Base-by-base conservation (phyloP, 2,329 filamentous ascomycete species). In the Chaetomium globosum region DNA sequence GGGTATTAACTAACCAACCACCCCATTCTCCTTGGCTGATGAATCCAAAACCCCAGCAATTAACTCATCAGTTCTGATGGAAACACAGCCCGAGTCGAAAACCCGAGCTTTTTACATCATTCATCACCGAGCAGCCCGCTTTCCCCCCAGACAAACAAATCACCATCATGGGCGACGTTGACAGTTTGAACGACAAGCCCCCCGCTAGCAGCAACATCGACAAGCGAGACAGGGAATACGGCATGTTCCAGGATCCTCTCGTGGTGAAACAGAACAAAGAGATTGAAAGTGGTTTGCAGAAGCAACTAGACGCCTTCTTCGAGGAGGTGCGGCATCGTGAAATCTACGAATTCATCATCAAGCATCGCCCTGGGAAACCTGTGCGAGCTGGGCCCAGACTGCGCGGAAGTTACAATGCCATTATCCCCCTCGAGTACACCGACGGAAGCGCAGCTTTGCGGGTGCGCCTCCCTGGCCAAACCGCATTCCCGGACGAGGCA, bases 141-240 rank as follows among this genome's bases (percentile, higher is more conserved):
- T 48, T 48, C 12, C n/a, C 9, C n/a, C 8, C 4, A 21, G 5
- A 7, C 10, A 23, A 23, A 48, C 46, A 48, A 48, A 12, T n/a
- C 46, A 7, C n/a, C 10, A 28, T 12, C 12, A 51, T 51, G 48
- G 10, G 10, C 5, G 10, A 51, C 16, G 10, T 33, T 2, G 31
- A 55, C 8, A 21, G 2, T 2, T 9, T n/a, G 5, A 30, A 9
- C 33, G 10, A 31, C 39, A 9, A 21, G 16, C 13, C 23, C 55
- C 7, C 23, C 19, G 26, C 10, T 3, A 43, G 10, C 4, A 30
- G 1, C 26, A 28, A 7, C 30, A 19, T 16, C 39, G n/a, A 48
- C 19, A 63, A 63, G 30, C 60, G 60, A 21, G 43, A 63, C 21
- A 23, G 60, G 2, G 60, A 57, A 31, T 13, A 51, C 57, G 53